Conservation (phyloP, 176 grass and related monocot species). For the Ananas comosus region DNA sequence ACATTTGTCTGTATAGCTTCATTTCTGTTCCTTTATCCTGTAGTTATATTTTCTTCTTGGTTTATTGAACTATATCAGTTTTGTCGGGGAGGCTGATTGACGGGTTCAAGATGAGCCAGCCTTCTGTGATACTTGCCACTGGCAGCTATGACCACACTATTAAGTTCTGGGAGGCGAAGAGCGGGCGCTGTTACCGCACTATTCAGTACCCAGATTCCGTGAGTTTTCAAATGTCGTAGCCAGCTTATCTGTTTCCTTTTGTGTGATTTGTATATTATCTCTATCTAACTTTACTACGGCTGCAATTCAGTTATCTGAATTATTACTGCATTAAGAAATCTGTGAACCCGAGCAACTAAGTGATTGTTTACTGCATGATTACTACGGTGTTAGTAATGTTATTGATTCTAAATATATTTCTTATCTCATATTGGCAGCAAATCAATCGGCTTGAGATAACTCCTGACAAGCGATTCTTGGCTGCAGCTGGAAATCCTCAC, state of each 20-base stretch:
- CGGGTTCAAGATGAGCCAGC: slow-evolving; percentile 45
- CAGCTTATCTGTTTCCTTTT: neutral
- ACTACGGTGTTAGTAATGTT: neutral
- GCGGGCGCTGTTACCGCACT: slow-evolving; percentile 80
- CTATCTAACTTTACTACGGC: neutral
- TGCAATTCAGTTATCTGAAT: neutral
- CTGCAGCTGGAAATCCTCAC: slow-evolving; percentile 88
- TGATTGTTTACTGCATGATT: neutral
- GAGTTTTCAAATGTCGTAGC: slow-evolving; percentile 10
- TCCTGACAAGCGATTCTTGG: slow-evolving; percentile 78
- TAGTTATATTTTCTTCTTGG: too few relatives aligned
- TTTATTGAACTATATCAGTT: too few relatives aligned
- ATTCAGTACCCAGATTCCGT: slow-evolving; percentile 92
- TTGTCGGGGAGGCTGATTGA: neutral
- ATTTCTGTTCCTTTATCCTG: too few relatives aligned
- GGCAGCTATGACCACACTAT: slow-evolving; percentile 96
- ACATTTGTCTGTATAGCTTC: too few relatives aligned
- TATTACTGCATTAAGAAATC: neutral
- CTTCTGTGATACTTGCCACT: slow-evolving; percentile 82
- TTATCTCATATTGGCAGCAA: slow-evolving; percentile 48
- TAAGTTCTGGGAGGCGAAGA: slow-evolving; percentile 90
- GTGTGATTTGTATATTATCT: neutral
- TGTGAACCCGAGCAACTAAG: neutral
- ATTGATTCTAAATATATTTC: neutral
- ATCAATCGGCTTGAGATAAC: slow-evolving; percentile 97